Base-by-base conservation (phyloP, 306 rosid species). In the Quercus mongolica region DNA sequence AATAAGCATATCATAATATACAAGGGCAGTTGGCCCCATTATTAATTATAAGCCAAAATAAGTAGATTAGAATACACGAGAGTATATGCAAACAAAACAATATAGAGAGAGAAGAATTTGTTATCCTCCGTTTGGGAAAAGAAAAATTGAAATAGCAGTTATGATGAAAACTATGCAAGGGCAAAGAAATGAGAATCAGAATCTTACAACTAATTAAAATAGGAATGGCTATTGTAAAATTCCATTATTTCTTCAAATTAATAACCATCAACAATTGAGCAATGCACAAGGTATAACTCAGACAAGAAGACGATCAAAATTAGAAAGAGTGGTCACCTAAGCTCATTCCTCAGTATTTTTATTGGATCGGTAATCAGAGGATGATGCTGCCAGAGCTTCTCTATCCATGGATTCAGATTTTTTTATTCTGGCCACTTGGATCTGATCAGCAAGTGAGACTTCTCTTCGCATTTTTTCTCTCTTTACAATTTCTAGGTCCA, bases 361-460 rank as follows among this genome's bases (percentile, higher is more conserved):
- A 71, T 49, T 33, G 71, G 64, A 76, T 38, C 28, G 25, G 21
- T 26, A 38, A 59, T 77, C 70, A 64, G 76, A 80, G 69, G 75
- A 69, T 75, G 86, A 69, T 55, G 81, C 69, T 33, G 49, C 72
- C 74, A 73, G 75, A 55, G 78, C 73, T 79, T 80, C 75, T 58
- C 65, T 28, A 54, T 77, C 26, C 15, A 11, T 76, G 78, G 76
- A 80, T 80, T 86, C 89, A 74, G 67, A 81, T 83, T 67, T 90
- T 86, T 79, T 70, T 56, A 68, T 82, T 80, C 87, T 93, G 31
- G 92, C 91, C 76, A 87, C 92, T 87, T 82, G 86, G 77, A 95
- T 93, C 79, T 89, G 98, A 80, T 95, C 98, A 9, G 97, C 93
- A 4, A 95, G 85, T 0, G 99, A 88, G 69, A 82, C 82, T 83